These are phyloP conservation scores for Suillus subaureus DNA, from an alignment of 768 basidiomycete species.

Conservation along the genomic window DNA sequence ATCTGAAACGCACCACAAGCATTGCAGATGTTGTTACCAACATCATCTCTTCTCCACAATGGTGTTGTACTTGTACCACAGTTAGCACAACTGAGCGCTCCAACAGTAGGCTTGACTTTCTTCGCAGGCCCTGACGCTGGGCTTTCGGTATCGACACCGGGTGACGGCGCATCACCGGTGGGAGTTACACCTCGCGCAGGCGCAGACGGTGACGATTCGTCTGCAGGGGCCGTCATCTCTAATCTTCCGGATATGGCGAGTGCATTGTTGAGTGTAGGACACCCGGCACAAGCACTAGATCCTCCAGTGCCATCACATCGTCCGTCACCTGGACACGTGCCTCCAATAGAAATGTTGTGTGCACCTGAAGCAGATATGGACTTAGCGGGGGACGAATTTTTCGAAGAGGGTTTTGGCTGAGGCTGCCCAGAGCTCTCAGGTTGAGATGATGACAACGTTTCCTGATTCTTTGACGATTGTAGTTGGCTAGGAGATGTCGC, in stretches of 20 bases:
- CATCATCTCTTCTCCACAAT: slow-evolving; percentile 86
- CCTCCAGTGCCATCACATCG: slow-evolving; percentile 98
- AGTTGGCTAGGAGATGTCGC: slow-evolving; percentile 23
- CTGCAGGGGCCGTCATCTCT: slow-evolving; percentile 35
- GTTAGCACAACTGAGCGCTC: slow-evolving; percentile 83
- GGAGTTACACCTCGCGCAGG: slow-evolving; percentile 27
- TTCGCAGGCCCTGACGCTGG: slow-evolving; percentile 31
- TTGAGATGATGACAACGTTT: slow-evolving; percentile 29
- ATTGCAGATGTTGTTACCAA: slow-evolving; percentile 93
- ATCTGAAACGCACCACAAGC: slow-evolving; percentile 75
- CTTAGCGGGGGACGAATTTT: slow-evolving; percentile 29
- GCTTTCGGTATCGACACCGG: slow-evolving; percentile 30
- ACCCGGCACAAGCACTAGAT: slow-evolving; percentile 88
- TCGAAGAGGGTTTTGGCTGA: slow-evolving; percentile 29
- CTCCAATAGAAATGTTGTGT: slow-evolving; percentile 37
- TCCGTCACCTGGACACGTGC: slow-evolving; percentile 98
- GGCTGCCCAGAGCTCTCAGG: slow-evolving; percentile 26
- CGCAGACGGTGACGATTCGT: slow-evolving; percentile 23
- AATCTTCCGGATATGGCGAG: slow-evolving; percentile 46
- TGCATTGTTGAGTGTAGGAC: slow-evolving; percentile 95
- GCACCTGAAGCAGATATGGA: slow-evolving; percentile 33
- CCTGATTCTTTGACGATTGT: slow-evolving; percentile 34
- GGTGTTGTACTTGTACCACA: slow-evolving; percentile 91
- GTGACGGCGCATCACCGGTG: slow-evolving; percentile 38
- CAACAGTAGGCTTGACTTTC: slow-evolving; percentile 49